Base-by-base conservation (phyloP, 148 eudicot species). In the Diospyros kaki region DNA sequence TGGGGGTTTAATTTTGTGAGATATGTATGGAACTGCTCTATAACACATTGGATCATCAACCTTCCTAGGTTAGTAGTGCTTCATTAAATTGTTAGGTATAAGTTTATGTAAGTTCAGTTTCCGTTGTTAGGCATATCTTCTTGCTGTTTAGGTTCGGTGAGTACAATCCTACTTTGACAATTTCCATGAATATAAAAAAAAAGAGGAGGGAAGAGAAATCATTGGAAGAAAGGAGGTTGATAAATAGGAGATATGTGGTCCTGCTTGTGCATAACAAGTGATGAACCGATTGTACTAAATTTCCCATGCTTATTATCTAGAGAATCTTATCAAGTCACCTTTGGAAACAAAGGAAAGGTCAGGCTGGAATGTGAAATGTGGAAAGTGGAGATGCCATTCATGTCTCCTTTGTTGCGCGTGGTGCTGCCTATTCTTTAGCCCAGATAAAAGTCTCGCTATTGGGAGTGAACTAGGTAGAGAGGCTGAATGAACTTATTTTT, bases 1-100 rank as follows among this genome's bases (percentile, higher is more conserved):
- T 84, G 73, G 71, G 38, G 79, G 69, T 69, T 78, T 79, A 53
- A 64, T 78, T 67, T 83, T 81, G 62, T 71, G 69, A 83, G 86
- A 75, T 82, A 73, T 84, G 82, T 82, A 79, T 74, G 79, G 69
- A 66, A 70, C 60, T 77, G 67, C 61, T 67, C 72, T 46, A 43
- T 14, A 70, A 58, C 68, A 67, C 46, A 40, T 56, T 58, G 77
- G 70, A 71, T 62, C 74, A 72, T 77, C 71, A 64, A 13, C 79
- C 68, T 44, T 59, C 28, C 28, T 28, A 28, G 28, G 41, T 75
- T 83, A 69, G 74, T 68, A 48, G 72, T 63, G 70, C 71, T 50
- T 74, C 13, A 44, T 46, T 84, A 80, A 83, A 48, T 58, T 15
- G 43, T 55, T 71, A 50, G 68, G 76, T 62, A 45, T 64, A 10